Evolutionary conservation across 2,329 filamentous ascomycete species (phyloP), one percentile per base, ranked within the genome.

Genomic region (Scolecobasidium constrictum): DNA sequence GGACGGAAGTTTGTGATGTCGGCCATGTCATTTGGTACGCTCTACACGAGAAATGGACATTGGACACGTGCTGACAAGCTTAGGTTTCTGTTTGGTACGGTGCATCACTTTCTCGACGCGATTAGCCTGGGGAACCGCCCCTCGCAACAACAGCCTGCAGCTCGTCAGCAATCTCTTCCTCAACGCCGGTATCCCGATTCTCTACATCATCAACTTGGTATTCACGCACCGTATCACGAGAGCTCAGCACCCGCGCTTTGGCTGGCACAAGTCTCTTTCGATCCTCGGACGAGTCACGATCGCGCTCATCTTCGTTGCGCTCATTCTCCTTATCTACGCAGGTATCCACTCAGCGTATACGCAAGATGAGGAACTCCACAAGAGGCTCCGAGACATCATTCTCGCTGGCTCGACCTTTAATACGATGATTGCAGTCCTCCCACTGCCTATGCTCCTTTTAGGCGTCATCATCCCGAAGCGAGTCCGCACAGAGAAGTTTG

Each of bases 171-270:
- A 69, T 49, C 73, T 92, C 54, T 78, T 92, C 52, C 75, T 85
- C 45, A 76, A 78, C 36, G 79, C 82, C 0, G 86, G 85, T 35
- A 44, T 34, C 18, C 42, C 42, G 9, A 26, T 93, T 5, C 66
- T 93, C 20, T 90, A 84, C 60, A 63, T 90, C 52, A 66, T 86
- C 60, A 92, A 94, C 62, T 63, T 93, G 35, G 64, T 92, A 53
- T 84, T 88, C 55, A 64, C 81, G 0, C 83, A 86, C 60, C 78
- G 86, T 36, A 70, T 94, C 20, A 60, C 92, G n/a, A 74, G 86
- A 41, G 81, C 82, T 4, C 74, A 77, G 36, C 83, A 88, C 53
- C 84, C 85, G 0, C 55, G 58, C 2, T 56, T 86, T 22, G 86
- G 84, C 45, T 90, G 85, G 84, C 70, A 74, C 48, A 67, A 62